A percentile compares a stretch with the other conserved stretches of the same genome.
These are phyloP conservation scores for Aspergillus caelatus DNA, from an alignment of 2,329 filamentous ascomycete species.

Conservation along the genomic window DNA sequence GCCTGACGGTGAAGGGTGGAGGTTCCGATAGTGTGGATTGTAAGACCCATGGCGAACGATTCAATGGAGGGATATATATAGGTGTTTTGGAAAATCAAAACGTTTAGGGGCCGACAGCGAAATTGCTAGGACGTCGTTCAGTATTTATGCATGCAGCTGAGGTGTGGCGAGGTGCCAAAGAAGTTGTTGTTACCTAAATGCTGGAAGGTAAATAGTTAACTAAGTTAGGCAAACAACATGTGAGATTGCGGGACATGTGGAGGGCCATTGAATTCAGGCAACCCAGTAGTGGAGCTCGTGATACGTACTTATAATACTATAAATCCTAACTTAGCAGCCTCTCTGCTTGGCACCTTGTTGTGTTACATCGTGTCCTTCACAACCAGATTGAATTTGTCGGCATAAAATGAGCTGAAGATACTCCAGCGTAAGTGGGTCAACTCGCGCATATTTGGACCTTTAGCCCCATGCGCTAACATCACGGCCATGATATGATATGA, in stretches of 20 bases:
- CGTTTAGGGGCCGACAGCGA: not conserved
- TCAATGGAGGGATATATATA: not conserved
- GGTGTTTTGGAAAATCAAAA: not conserved
- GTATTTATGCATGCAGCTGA: not conserved
- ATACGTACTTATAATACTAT: not conserved
- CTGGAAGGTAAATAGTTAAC: not conserved
- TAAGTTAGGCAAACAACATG: not conserved
- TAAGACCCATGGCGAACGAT: not conserved
- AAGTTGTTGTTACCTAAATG: not conserved
- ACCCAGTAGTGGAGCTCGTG: not conserved
- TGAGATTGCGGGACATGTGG: not conserved
- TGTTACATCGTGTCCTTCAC: not conserved
- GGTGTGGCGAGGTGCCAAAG: not conserved
- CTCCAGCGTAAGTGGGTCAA: not conserved
- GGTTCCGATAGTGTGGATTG: constrained; percentile 1
- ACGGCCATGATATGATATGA: not conserved
- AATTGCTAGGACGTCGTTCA: not conserved
- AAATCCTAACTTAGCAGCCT: not conserved
- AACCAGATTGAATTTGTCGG: not conserved
- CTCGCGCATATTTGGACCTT: not conserved
- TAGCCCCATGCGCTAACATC: not conserved
- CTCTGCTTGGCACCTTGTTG: not conserved
- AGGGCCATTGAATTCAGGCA: not conserved
- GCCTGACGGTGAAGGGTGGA: not conserved
- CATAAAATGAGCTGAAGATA: not conserved